A percentile compares a stretch with the other conserved stretches of the same genome.
Evolutionary conservation across 208 protist genomes (phyloP).

Genomic region (Trypanosoma grayi): DNA sequence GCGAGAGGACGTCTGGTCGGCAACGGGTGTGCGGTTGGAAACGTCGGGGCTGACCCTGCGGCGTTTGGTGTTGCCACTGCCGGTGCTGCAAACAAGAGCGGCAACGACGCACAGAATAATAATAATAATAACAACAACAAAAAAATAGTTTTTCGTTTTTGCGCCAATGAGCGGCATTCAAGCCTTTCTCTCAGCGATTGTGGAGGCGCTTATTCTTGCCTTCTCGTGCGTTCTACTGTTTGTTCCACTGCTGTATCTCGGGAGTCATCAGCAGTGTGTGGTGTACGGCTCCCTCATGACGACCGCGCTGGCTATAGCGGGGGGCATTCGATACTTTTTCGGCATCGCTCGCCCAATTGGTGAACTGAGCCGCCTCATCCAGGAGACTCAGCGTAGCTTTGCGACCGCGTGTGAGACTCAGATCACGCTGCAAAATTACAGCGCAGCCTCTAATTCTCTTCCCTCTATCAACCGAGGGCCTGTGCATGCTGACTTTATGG

Average conservation of each 20-base stretch:
- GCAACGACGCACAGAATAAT: no score
- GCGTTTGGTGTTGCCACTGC: no score
- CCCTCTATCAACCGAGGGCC: no score
- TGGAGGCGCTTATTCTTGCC: constrained; percentile 30
- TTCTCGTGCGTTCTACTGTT: constrained; percentile 37
- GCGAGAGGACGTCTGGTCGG: no score
- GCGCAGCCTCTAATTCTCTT: background rate
- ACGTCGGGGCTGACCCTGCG: no score
- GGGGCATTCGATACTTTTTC: constrained; percentile 45
- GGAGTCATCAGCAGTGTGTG: constrained; percentile 2
- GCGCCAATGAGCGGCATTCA: constrained; percentile 15
- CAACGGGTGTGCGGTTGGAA: no score
- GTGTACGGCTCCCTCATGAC: constrained; percentile 57
- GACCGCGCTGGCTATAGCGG: constrained; percentile 36
- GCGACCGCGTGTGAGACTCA: background rate
- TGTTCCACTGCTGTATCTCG: constrained; percentile 48
- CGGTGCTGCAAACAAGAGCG: no score
- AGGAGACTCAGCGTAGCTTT: background rate
- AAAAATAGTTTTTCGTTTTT: no score
- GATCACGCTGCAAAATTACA: background rate
- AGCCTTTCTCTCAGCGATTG: constrained; percentile 19
- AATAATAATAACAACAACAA: no score
- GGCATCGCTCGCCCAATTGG: constrained; percentile 33
- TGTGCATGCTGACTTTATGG: background rate
- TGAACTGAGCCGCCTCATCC: constrained; percentile 19